Conservation (phyloP, 2,329 filamentous ascomycete genomes). For the Fusarium sp. region DNA sequence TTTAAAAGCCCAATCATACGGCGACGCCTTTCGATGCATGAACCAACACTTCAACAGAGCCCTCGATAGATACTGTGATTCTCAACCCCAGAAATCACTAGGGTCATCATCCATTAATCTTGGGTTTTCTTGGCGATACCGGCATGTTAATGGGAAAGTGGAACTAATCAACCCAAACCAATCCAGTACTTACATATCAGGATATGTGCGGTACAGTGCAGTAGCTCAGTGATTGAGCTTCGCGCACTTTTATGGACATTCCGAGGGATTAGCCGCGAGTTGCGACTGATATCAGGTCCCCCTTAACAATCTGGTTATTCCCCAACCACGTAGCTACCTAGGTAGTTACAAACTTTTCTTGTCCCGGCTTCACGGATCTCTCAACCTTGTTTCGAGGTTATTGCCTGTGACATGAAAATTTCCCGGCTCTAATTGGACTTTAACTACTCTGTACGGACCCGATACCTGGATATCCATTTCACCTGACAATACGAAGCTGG, state of each 20-base stretch:
- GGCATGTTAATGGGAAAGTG: not conserved
- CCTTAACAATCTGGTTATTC: not conserved
- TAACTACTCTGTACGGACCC: no score
- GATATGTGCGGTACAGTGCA: not conserved
- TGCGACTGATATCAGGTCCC: conserved; percentile 18
- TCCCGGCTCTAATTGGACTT: not conserved
- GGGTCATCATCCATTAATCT: not conserved
- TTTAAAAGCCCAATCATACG: not conserved
- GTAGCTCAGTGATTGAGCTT: conserved; percentile 9
- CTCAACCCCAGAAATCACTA: not conserved
- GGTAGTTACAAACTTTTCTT: not conserved
- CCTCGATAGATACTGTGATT: not conserved
- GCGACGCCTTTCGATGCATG: conserved; percentile 11
- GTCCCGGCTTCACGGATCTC: not conserved
- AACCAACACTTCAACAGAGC: not conserved
- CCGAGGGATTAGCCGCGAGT: conserved; percentile 15
- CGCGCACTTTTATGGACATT: not conserved
- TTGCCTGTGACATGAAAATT: not conserved
- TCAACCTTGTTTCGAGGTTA: not conserved
- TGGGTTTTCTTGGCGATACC: not conserved
- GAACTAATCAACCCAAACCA: not conserved
- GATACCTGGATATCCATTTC: not conserved
- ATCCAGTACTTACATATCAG: conserved; percentile 4
- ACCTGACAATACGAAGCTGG: not conserved
- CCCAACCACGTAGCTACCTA: not conserved